These are phyloP conservation scores for Metschnikowia picachoensis DNA, from an alignment of 805 yeast species.

Conservation along the genomic window DNA sequence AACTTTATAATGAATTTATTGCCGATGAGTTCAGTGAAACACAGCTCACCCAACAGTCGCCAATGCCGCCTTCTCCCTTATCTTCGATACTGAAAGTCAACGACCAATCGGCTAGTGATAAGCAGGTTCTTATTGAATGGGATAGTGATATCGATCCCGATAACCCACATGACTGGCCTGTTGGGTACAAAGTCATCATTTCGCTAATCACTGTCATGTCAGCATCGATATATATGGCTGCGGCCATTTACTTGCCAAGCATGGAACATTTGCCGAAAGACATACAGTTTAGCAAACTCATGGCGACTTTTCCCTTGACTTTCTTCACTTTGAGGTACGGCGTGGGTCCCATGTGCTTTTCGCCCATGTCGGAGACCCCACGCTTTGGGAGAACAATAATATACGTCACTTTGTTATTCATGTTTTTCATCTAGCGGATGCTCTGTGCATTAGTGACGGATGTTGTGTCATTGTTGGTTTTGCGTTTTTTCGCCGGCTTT, in stretches of 20 bases:
- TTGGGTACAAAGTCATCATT: slow-evolving; percentile 33
- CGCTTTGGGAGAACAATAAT: slow-evolving; percentile 49
- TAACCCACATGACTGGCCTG: slow-evolving; percentile 56
- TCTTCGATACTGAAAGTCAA: not conserved
- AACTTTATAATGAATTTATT: slow-evolving; percentile 6
- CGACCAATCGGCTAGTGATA: not conserved
- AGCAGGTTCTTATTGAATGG: slow-evolving; percentile 22
- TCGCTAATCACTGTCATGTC: slow-evolving; percentile 42
- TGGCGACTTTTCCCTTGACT: slow-evolving; percentile 49
- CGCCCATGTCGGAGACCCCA: slow-evolving; percentile 57
- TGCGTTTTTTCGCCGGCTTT: slow-evolving; percentile 52
- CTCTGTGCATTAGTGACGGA: slow-evolving; percentile 50
- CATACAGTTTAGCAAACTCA: slow-evolving; percentile 40
- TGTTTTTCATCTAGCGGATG: slow-evolving; percentile 50
- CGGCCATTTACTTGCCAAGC: slow-evolving; percentile 55
- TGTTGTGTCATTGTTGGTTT: slow-evolving; percentile 46
- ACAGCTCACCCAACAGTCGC: not conserved
- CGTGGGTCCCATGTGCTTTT: slow-evolving; percentile 53
- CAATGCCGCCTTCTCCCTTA: not conserved
- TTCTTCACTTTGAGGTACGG: slow-evolving; percentile 60
- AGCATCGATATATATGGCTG: slow-evolving; percentile 50
- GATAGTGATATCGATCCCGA: slow-evolving; percentile 50
- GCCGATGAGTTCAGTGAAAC: slow-evolving; percentile 32
- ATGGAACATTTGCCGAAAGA: slow-evolving; percentile 40
- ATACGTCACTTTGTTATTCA: slow-evolving; percentile 42